Conservation (phyloP, 805 yeast genomes). For the Ogataea chonburiensis region DNA sequence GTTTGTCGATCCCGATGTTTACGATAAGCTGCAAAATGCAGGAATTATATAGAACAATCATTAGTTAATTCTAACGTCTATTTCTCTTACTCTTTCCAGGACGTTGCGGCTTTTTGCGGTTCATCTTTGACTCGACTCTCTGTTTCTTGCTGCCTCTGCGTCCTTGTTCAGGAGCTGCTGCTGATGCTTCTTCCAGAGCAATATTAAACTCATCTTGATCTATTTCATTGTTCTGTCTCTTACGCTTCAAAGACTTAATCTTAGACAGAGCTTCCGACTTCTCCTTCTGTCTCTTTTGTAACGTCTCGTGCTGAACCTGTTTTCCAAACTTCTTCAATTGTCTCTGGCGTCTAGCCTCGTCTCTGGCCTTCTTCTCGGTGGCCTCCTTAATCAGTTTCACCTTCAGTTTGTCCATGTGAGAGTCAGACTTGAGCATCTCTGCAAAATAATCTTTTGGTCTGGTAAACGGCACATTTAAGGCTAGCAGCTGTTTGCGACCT, state of each 20-base stretch:
- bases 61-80: slow-evolving; percentile 24
- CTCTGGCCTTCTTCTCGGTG: slow-evolving; percentile 79
- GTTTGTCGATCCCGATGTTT: slow-evolving; percentile 64
- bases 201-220: slow-evolving; percentile 77
- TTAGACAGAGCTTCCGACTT: slow-evolving; percentile 87
- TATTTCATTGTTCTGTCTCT: slow-evolving; percentile 76
- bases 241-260: slow-evolving; percentile 86
- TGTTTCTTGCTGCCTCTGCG: slow-evolving; percentile 52
- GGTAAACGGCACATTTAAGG: slow-evolving; percentile 79
- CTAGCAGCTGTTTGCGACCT: slow-evolving; percentile 64
- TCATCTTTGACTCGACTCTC: slow-evolving; percentile 45
- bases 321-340: slow-evolving; percentile 95
- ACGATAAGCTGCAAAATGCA: slow-evolving; percentile 43
- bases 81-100: slow-evolving; percentile 58
- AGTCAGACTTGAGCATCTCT: slow-evolving; percentile 97
- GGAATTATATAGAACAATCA: slow-evolving; percentile 17
- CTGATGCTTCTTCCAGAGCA: slow-evolving; percentile 89
- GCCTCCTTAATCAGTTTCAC: slow-evolving; percentile 74
- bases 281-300: slow-evolving; percentile 90
- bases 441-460: slow-evolving; percentile 97
- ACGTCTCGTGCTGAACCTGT: slow-evolving; percentile 90
- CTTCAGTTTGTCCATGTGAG: slow-evolving; percentile 94
- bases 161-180: slow-evolving; percentile 46
- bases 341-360: slow-evolving; percentile 93
- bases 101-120: slow-evolving; percentile 35